Conservation (phyloP, 2,329 filamentous ascomycete species). For the Aspergillus texensis region DNA sequence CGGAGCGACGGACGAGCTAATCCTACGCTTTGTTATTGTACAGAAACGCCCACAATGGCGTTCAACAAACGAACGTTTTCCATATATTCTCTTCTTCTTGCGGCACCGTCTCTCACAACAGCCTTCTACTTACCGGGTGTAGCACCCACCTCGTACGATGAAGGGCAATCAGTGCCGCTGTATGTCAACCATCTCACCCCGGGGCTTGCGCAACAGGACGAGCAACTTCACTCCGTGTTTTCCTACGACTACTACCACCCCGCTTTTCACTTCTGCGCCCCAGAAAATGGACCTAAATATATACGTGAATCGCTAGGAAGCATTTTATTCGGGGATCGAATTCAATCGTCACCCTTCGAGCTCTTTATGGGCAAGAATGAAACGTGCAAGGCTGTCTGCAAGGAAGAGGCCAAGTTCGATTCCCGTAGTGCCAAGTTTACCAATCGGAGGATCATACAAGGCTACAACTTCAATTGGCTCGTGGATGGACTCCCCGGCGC, state of each 20-base stretch:
- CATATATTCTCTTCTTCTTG: constrained; percentile 33
- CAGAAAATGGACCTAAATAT: constrained; percentile 73
- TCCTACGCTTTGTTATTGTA: constrained; percentile 14
- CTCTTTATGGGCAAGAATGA: constrained; percentile 85
- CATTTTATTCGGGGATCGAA: constrained; percentile 95
- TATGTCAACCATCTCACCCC: constrained; percentile 93
- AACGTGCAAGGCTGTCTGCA: constrained; percentile 80
- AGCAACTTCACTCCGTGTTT: constrained; percentile 85
- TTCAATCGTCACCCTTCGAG: constrained; percentile 94
- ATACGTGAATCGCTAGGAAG: constrained; percentile 89
- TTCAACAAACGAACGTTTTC: constrained; percentile 33
- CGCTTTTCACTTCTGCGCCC: constrained; percentile 84
- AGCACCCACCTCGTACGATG: constrained; percentile 87
- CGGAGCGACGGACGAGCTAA: constrained; percentile 20
- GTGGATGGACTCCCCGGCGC: constrained; percentile 92
- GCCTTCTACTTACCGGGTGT: constrained; percentile 97
- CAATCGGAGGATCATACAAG: constrained; percentile 77
- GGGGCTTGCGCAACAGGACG: constrained; percentile 73
- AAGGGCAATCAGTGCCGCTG: constrained; percentile 77
- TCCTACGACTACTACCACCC: constrained; percentile 96
- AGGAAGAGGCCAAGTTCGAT: constrained; percentile 65
- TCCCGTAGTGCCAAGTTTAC: constrained; percentile 73
- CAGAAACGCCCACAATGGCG: constrained; percentile 38
- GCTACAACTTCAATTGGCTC: constrained; percentile 93
- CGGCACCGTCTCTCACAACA: constrained; percentile 45